A percentile compares a stretch with the other conserved stretches of the same genome.
These are phyloP conservation scores for Schizopora paradoxa DNA, from an alignment of 1,284 basidiomycete species.

Conservation along the genomic window DNA sequence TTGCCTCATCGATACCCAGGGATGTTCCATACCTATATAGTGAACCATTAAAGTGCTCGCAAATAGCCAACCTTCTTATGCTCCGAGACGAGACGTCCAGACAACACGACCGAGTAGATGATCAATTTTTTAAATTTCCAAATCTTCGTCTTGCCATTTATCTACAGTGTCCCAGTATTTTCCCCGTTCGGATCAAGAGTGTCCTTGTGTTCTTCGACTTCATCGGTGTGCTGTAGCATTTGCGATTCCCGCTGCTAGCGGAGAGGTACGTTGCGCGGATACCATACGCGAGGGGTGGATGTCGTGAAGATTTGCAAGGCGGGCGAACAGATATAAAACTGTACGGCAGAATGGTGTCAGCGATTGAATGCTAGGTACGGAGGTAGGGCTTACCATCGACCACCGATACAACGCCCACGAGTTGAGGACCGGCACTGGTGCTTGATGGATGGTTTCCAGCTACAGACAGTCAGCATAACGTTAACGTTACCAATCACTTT, in stretches of 20 bases:
- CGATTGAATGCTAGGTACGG: constrained; percentile 1
- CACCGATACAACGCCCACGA: constrained; percentile 63
- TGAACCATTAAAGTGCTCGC: too few species aligned
- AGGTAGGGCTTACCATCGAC: constrained; percentile 59
- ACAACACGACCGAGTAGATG: too few species aligned
- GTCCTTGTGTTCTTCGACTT: too few species aligned
- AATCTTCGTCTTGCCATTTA: too few species aligned
- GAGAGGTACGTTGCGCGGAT: constrained; percentile 5
- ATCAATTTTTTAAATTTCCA: too few species aligned
- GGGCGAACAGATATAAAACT: constrained; percentile 74
- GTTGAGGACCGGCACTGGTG: constrained; percentile 44
- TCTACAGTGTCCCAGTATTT: too few species aligned
- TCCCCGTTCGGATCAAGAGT: too few species aligned
- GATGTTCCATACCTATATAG: too few species aligned
- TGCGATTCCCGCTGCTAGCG: constrained; percentile 1
- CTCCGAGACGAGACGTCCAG: too few species aligned
- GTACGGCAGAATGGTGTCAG: not conserved
- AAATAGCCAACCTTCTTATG: too few species aligned
- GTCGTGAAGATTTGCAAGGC: constrained; percentile 59
- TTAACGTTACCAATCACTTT: not conserved
- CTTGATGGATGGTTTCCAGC: constrained; percentile 35
- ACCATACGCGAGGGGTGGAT: constrained; percentile 69
- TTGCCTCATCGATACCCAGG: too few species aligned
- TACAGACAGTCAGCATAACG: constrained; percentile 27
- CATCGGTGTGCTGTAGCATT: too few species aligned